Evolutionary conservation across 164 flowering plant genomes (phyloP).

Genomic region (Euptelea pleiosperma): DNA sequence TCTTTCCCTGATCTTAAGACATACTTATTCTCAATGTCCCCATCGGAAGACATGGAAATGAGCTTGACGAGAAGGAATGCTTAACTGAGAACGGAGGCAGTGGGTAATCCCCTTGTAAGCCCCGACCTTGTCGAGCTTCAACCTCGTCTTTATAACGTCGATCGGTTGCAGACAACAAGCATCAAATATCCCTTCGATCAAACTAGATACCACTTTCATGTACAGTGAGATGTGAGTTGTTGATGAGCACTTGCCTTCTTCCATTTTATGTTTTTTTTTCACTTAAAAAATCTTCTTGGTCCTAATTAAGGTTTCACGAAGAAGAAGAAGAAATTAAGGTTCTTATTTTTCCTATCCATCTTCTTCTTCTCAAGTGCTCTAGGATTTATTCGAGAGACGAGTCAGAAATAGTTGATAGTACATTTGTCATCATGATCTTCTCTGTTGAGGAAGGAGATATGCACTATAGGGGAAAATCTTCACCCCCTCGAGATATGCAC

Average conservation of each 20-base stretch:
- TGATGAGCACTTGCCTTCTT: constrained; percentile 6
- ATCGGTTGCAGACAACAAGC: constrained; percentile 92
- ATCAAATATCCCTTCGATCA: constrained; percentile 81
- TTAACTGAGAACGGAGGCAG: too few relatives aligned
- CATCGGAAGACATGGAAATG: too few relatives aligned
- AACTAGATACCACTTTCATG: constrained; percentile 91
- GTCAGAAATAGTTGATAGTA: too few relatives aligned
- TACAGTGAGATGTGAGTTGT: constrained; percentile 57
- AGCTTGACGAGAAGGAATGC: too few relatives aligned
- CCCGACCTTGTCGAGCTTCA: constrained; percentile 77
- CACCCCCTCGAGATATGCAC: too few relatives aligned
- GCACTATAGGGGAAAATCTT: too few relatives aligned
- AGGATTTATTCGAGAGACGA: too few relatives aligned
- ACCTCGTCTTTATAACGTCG: constrained; percentile 91
- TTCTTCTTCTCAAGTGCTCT: not conserved
- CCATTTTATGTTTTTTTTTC: constrained; percentile 7
- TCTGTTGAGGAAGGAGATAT: too few relatives aligned
- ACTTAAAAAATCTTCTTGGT: too few relatives aligned
- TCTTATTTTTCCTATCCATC: not conserved
- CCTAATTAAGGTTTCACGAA: not conserved
- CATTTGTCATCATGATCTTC: too few relatives aligned
- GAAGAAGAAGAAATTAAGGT: not conserved
- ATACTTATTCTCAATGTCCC: too few relatives aligned
- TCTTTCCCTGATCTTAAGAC: too few relatives aligned
- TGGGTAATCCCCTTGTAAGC: constrained; percentile 76